Conservation (phyloP, 2,329 filamentous ascomycete genomes). For the Aspergillus sp. region DNA sequence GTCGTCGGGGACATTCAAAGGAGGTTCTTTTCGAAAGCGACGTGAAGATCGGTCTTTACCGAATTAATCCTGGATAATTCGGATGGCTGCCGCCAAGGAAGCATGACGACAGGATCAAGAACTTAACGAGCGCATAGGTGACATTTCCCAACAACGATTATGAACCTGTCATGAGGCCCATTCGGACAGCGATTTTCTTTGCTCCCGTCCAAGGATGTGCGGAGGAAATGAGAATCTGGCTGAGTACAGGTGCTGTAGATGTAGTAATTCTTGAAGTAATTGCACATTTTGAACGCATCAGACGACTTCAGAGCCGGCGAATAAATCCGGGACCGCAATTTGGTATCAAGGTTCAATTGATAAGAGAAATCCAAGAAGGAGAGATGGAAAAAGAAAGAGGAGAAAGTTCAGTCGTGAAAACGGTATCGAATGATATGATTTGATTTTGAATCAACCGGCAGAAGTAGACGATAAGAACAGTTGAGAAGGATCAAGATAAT, state of each 20-base stretch:
- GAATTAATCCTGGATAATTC: not conserved
- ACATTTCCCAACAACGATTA: slow-evolving; percentile 60
- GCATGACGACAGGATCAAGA: slow-evolving; percentile 7
- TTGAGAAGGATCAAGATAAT: not conserved
- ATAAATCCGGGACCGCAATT: not conserved
- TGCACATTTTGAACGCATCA: slow-evolving; percentile 41
- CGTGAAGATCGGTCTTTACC: not conserved
- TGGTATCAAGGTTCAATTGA: not conserved
- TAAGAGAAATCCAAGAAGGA: not conserved
- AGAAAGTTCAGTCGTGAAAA: not conserved
- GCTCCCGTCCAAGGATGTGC: slow-evolving; percentile 61
- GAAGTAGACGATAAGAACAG: not conserved
- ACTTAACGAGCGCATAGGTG: slow-evolving; percentile 42
- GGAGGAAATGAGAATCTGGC: slow-evolving; percentile 64
- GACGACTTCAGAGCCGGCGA: not conserved
- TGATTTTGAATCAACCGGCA: not conserved
- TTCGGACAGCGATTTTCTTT: slow-evolving; percentile 53
- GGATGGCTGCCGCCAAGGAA: not conserved
- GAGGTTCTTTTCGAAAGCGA: not conserved
- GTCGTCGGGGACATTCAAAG: not conserved
- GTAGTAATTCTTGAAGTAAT: slow-evolving; percentile 69
- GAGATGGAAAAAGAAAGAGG: slow-evolving; percentile 1
- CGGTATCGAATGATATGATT: not conserved
- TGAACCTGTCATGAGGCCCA: slow-evolving; percentile 67
- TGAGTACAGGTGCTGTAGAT: slow-evolving; percentile 66